Base-by-base conservation (phyloP, 371 early-diverging fungal species). In the Quaeritorhiza haematococci region DNA sequence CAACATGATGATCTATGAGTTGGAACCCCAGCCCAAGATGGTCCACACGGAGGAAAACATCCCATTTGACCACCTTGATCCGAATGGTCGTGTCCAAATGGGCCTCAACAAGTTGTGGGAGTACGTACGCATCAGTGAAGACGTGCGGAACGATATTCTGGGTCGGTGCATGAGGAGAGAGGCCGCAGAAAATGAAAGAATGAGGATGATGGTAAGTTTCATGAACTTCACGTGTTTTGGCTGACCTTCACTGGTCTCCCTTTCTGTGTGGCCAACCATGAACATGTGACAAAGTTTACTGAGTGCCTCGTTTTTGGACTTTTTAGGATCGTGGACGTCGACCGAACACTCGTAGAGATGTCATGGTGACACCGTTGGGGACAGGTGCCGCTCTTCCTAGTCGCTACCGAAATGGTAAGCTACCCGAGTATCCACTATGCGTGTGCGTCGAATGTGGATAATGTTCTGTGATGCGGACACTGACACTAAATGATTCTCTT, bases 331-430 rank as follows among this genome's bases (percentile, higher is more conserved):
- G 46, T 10, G 27, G 27, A 10, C 10, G 6, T 7, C 46, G n/a
- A 23, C 10, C 27, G 7, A 27, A 45, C 27, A 23, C 10, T 10
- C 23, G 27, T 15, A 33, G 32, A 10, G 50, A 8, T 28, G 33
- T 50, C 17, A 17, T 10, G 32, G 56, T 89, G 17, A 80, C 87
- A 15, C 83, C 94, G 0, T 80, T 94, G 6, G 99, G 99, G 8
- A 99, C 99, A 0, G 99, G 96, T 6, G 93, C 98, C 21, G 86
- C 98, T 0, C 73, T 95, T 33, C 99, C 99, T 1, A 89, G 91
- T n/a, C 90, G 90, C 62, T 91, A 91, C 72, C 79, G 99, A 69
- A 99, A 99, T 72, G 96, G 93, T 84, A 84, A 73, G 45, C 24
- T 51, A 24, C 52, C 63, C 69, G 45, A 66, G 2, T 24, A 17